Evolutionary conservation across 2,329 filamentous ascomycete species (phyloP), one percentile per base, ranked within the genome.

Genomic region (Nemania sp.): DNA sequence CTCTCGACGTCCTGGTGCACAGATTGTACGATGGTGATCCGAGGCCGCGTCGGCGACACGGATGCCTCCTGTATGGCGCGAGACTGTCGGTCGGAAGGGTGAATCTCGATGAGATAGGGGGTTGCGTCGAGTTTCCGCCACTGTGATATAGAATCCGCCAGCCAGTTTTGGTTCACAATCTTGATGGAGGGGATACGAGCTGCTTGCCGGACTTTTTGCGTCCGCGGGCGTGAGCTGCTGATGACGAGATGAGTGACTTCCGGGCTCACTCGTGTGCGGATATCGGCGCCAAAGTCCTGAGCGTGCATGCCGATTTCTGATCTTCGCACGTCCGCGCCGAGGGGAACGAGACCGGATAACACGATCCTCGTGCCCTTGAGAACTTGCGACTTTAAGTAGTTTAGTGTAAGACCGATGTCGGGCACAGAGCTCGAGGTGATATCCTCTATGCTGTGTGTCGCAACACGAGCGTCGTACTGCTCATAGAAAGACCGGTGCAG

Each of bases 131-230:
- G 80, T 58, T 85, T 88, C 64, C 84, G 81, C 95, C 95, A 99
- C 73, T 90, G 89, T 25, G 87, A 89, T 65, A 98, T 86, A 57
- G 89, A 96, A 67, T 93, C 90, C 34, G 88, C 83, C 32, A 99
- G 86, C 95, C 95, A 99, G 69, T 91, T 87, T 54, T 92, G 90
- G 68, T 89, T 92, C 49, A 99, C 95, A 60, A 99, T 96, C 73
- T 92, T 93, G 75, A 98, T 90, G 53, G 87, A 86, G 0, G 89
- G 81, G 57, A 92, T 90, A 65, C 88, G 87, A 13, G 90, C 88
- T 0, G 95, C 95, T 74, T 93, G 89, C 49, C 91, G 89, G 45
- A 98, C 92, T 77, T 99, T 99, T 54, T 91, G 89, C 0, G 95
- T 98, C 20, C 93, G 87, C 34, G 90, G 90, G 21, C 89, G 82